Base-by-base conservation (phyloP, 2,329 filamentous ascomycete genomes). In the Fusarium coicis region DNA sequence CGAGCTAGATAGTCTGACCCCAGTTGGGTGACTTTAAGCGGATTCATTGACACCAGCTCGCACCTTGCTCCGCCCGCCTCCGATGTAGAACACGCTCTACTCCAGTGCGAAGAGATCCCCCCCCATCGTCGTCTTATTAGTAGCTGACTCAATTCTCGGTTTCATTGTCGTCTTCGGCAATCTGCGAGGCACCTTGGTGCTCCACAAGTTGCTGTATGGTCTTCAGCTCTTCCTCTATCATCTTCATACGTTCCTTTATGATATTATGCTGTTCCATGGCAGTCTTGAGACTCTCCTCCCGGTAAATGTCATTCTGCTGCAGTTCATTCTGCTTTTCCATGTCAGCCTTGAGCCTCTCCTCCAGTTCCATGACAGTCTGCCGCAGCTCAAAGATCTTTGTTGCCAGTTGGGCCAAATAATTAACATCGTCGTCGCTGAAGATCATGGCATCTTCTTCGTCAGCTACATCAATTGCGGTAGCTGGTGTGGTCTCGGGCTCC, bases 321-420 rank as follows among this genome's bases (percentile, higher is more conserved):
- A n/a, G n/a, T n/a, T n/a, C n/a, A n/a, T n/a, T n/a, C n/a, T n/a
- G n/a, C n/a, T n/a, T n/a, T n/a, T n/a, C n/a, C n/a, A n/a, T n/a
- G n/a, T n/a, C n/a, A n/a, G n/a, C n/a, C n/a, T n/a, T n/a, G n/a
- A n/a, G n/a, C n/a, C n/a, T n/a, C n/a, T n/a, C n/a, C n/a, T n/a
- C n/a, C 11, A 7, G 43, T 32, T 32, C 30, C 30, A 32, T 4
- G 30, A 32, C 12, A 32, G 30, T n/a, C n/a, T 18, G 16, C 16
- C 26, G 7, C 11, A 7, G 43, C 19, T 47, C 1, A 15, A 2
- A 3, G 4, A 30, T 3, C 7, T 7, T n/a, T n/a, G 9, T 11
- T 16, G 14, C 26, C 19, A 47, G 18, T n/a, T 21, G 44, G 6
- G 14, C 11, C 19, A 30, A 4, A 5, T 8, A 10, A 9, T 47